Evolutionary conservation across 805 yeast species (phyloP).

Genomic region (Pichia ethanolica): DNA sequence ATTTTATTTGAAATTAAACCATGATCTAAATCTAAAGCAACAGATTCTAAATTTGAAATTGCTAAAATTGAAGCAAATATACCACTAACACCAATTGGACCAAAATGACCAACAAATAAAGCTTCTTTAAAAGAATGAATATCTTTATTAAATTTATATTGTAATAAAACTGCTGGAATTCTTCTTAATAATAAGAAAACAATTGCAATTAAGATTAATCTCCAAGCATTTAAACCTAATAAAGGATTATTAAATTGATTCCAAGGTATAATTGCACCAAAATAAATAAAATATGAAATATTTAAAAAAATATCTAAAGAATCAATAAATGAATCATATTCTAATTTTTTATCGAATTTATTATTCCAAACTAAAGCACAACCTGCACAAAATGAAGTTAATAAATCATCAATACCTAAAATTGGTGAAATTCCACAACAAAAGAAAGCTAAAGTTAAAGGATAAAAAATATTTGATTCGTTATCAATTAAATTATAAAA

Average conservation of each 20-base stretch:
- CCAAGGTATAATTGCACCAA: conserved; percentile 69
- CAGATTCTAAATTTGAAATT: conserved; percentile 22
- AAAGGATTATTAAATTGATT: conserved; percentile 39
- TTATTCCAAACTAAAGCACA: conserved; percentile 68
- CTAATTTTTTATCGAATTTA: conserved; percentile 39
- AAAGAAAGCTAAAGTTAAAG: conserved; percentile 43
- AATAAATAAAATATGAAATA: conserved; percentile 55
- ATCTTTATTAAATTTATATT: conserved; percentile 52
- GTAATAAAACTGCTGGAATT: conserved; percentile 46
- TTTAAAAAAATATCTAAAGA: conserved; percentile 56
- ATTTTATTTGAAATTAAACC: conserved; percentile 20
- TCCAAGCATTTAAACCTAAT: conserved; percentile 44
- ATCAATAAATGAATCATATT: conserved; percentile 53
- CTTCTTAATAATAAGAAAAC: conserved; percentile 44
- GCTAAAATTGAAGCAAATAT: conserved; percentile 27
- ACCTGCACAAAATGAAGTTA: conserved; percentile 67
- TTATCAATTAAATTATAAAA: conserved; percentile 44
- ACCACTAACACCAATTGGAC: conserved; percentile 53
- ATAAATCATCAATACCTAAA: conserved; percentile 63
- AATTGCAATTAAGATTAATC: conserved; percentile 41
- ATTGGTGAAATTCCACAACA: conserved; percentile 55
- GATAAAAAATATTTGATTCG: conserved; percentile 47
- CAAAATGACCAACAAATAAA: conserved; percentile 62
- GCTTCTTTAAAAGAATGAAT: conserved; percentile 58
- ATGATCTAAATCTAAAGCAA: conserved; percentile 28